Evolutionary conservation across 73 alveolate species (phyloP), one percentile per base, ranked within the genome.

Genomic region (Tetrahymena borealis): DNA sequence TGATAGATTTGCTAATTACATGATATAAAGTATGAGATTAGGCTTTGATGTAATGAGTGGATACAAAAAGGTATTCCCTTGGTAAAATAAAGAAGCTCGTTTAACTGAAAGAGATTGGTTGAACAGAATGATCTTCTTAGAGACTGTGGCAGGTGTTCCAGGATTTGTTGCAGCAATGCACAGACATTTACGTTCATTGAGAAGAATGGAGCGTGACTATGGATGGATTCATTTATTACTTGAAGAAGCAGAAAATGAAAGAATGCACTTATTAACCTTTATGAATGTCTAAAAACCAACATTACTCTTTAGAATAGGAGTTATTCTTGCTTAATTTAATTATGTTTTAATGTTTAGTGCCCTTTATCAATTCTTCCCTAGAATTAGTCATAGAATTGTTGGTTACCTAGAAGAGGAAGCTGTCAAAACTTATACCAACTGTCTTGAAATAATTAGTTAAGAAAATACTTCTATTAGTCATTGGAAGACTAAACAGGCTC

Each of bases 101-200:
- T 60, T 92, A 40, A 79, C 95, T 39, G 93, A 85, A 85, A 93
- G 90, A 90, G 78, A 39, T 33, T 93, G 93, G 93, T 28, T 93
- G 32, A 79, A 93, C 33, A 85, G 95, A 93, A 90, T 93, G 60
- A 78, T 93, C 78, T 93, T 96, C 96, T 94, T 94, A 39, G 98
- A 95, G 94, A 96, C 98, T 78, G 94, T 96, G 7, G 98, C 98
- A 12, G 98, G 98, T 28, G 98, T 95, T n/a, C 98, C 98, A 37
- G 98, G 98, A 35, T 93, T 96, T 92, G 98, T 96, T 28, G 98
- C 97, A 32, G 98, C 96, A 0, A 96, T 96, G 98, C 93, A 94
- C 40, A 91, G 97, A 91, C 97, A 95, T 91, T 20, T 95, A 12
- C 93, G 92, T 77, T 36, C 94, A 24, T 90, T 93, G 91, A 92